Conservation (phyloP, 805 yeast genomes). For the Lachancea sp. region DNA sequence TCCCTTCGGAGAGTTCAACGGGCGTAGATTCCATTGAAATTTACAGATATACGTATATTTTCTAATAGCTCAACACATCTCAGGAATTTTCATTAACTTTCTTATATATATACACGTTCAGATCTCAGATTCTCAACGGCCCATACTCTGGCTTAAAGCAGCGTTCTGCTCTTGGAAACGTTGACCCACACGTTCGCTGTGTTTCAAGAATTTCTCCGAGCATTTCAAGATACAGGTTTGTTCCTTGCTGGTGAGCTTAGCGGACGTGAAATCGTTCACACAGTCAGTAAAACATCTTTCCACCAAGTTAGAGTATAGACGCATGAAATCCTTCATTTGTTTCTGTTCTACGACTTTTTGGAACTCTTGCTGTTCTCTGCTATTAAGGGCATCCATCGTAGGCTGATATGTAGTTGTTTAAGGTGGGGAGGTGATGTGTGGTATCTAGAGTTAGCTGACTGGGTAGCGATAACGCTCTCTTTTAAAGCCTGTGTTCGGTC, state of each 20-base stretch:
- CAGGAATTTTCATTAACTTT: neutral
- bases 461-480: no score
- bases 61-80: no score
- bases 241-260: conserved; percentile 78
- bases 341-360: conserved; percentile 93
- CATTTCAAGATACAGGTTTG: conserved; percentile 82
- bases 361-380: conserved; percentile 93
- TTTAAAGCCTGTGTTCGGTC: no score
- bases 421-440: no score
- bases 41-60: no score
- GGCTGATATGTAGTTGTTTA: neutral
- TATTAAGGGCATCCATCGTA: conserved; percentile 88
- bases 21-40: no score
- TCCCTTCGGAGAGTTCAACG: no score
- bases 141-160: conserved; percentile 65
- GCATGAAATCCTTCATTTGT: conserved; percentile 99
- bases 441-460: no score
- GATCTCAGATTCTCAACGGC: conserved; percentile 19
- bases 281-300: conserved; percentile 97
- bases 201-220: conserved; percentile 95
- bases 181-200: conserved; percentile 96
- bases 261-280: conserved; percentile 96
- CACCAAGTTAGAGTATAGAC: conserved; percentile 87
- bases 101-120: conserved; percentile 1
- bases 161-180: conserved; percentile 98